Evolutionary conservation across 2,329 filamentous ascomycete genomes (phyloP).

Genomic region (Remersonia thermophila): DNA sequence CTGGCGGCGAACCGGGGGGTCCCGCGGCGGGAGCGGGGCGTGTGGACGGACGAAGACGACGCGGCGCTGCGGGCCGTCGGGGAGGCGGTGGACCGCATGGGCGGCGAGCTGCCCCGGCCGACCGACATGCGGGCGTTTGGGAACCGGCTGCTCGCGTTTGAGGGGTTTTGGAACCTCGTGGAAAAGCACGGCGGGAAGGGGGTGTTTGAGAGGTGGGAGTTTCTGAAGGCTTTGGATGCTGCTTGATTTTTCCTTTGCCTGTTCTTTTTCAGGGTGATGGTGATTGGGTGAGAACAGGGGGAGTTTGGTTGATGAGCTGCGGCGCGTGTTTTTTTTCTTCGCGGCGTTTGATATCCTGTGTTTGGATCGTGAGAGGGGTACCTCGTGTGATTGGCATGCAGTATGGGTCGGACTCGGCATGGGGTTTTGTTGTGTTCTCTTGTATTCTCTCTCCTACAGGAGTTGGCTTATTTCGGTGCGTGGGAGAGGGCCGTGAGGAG

Average conservation of each 20-base stretch:
- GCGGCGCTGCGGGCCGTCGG: slow-evolving; percentile 9
- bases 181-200: slow-evolving; percentile 20
- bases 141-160: slow-evolving; percentile 5
- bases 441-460: no score
- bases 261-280: background rate
- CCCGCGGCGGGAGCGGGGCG: slow-evolving; percentile 11
- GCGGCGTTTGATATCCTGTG: no score
- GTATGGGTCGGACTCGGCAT: no score
- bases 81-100: background rate
- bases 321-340: no score
- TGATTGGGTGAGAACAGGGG: no score
- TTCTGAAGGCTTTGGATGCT: slow-evolving; percentile 11
- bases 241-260: background rate
- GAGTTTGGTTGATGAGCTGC: no score
- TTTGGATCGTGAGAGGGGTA: no score
- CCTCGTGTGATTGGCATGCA: no score
- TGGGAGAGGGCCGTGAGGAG: no score
- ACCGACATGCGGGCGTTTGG: background rate
- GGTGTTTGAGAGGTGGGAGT: slow-evolving; percentile 18
- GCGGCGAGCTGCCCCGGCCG: background rate
- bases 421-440: no score
- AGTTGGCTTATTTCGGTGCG: no score
- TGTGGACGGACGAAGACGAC: slow-evolving; percentile 8
- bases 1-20: background rate
- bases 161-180: slow-evolving; percentile 13